Evolutionary conservation across 306 rosid species (phyloP), one percentile per base, ranked within the genome.

Genomic region (Senna tora): DNA sequence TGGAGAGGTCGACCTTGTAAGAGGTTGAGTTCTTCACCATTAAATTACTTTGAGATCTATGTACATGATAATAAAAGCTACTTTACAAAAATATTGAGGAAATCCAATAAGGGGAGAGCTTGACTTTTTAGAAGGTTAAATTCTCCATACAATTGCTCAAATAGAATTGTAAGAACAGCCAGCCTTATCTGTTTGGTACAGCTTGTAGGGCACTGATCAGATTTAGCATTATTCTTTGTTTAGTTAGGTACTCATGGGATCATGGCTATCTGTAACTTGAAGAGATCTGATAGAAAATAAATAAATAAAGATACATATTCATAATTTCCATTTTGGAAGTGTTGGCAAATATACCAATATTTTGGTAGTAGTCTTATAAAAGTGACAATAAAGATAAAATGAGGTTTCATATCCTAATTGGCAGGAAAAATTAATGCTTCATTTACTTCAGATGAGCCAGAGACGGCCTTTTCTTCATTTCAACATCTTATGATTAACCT

Each of bases 221-320:
- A 60, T n/a, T n/a, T 32, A n/a, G 65, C 15, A 59, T 59, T 59
- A 34, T 59, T 38, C 32, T 17, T 36, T 16, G 65, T 34, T 17
- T 21, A 61, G 16, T 9, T 36, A 36, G 47, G n/a, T 19, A 2
- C 16, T 61, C n/a, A n/a, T 3, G 2, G 14, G n/a, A n/a, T n/a
- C n/a, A n/a, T 61, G 9, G n/a, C 67, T 22, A 16, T 17, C 5
- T 61, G 66, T 33, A 60, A 16, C 14, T 36, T 60, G n/a, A 47
- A 47, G 65, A 34, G 25, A 59, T 33, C 6, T 57, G 64, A 32
- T 34, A 10, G 14, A 13, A 25, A 1, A n/a, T n/a, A n/a, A 25
- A 25, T 1, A 25, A 10, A 41, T 7, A 59, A 59, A 32, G 38
- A 16, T 17, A 41, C 22, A 34, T 9, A 36, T 10, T 61, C 8